phyloP scores from a whole-genome alignment of 176 grass and related monocot species.

The Panicum miliaceum region DNA sequence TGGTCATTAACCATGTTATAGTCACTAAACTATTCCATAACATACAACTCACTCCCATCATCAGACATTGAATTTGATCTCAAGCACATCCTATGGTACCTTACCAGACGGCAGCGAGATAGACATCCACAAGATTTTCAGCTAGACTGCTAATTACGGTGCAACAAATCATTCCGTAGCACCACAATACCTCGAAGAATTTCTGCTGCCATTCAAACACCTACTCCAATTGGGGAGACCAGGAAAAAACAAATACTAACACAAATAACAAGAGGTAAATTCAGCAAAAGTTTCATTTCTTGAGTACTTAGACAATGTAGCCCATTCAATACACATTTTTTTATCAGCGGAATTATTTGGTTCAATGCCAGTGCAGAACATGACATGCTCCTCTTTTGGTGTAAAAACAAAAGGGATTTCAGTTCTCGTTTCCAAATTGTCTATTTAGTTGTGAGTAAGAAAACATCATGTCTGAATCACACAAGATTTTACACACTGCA shows the following conservation, averaged over 20 bases:
- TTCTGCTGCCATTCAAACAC: not conserved
- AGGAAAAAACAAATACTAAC: not conserved
- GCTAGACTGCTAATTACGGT: no score
- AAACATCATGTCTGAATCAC: slow-evolving; percentile 26
- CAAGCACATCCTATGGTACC: no score
- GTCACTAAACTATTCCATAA: no score
- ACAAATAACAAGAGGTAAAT: not conserved
- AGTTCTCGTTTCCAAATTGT: slow-evolving; percentile 32
- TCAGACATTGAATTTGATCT: no score
- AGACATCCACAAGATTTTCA: no score
- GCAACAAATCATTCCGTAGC: no score
- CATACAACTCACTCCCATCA: no score
- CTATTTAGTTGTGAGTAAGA: slow-evolving; percentile 39
- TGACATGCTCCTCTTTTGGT: slow-evolving; percentile 21
- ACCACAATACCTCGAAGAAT: no score
- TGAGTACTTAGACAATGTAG: not conserved
- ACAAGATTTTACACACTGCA: slow-evolving; percentile 21
- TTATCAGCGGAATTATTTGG: slow-evolving; percentile 8
- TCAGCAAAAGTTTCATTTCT: not conserved
- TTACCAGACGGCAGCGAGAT: no score
- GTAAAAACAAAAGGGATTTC: slow-evolving; percentile 24
- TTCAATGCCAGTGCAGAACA: slow-evolving; percentile 11
- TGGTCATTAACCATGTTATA: no score
- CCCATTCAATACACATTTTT: not conserved
- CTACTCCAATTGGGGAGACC: not conserved